These are phyloP conservation scores for Hymenoscyphus fraxineus DNA, from an alignment of 2,329 filamentous ascomycete genomes.

Conservation along the genomic window DNA sequence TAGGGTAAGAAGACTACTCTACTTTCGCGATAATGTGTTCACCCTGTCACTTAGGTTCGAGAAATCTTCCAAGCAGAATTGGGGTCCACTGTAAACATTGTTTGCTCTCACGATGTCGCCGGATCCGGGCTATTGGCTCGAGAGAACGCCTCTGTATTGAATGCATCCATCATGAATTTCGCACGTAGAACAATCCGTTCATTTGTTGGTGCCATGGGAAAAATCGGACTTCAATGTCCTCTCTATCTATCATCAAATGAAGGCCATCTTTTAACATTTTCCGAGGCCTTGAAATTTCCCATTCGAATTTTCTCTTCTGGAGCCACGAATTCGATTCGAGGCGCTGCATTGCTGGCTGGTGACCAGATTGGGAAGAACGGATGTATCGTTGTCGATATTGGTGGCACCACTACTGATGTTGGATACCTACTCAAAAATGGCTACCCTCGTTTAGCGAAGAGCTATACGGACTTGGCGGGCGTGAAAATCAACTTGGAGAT, in stretches of 20 bases:
- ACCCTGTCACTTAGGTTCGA: background rate
- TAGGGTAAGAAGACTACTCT: constrained; percentile 34
- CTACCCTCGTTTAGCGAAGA: constrained; percentile 55
- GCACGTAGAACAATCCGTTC: constrained; percentile 51
- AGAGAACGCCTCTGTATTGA: constrained; percentile 61
- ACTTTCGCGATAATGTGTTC: background rate
- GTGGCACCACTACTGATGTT: constrained; percentile 56
- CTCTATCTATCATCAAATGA: constrained; percentile 59
- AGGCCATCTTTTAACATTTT: constrained; percentile 53
- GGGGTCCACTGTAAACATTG: constrained; percentile 37
- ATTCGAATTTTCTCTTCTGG: constrained; percentile 60
- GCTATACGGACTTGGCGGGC: constrained; percentile 52
- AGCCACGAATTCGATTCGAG: constrained; percentile 60
- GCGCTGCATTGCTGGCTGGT: constrained; percentile 52
- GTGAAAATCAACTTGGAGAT: constrained; percentile 56
- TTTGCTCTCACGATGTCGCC: constrained; percentile 47
- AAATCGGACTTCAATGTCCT: constrained; percentile 42
- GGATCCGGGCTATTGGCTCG: constrained; percentile 48
- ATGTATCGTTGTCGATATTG: constrained; percentile 48
- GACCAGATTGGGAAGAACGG: constrained; percentile 7
- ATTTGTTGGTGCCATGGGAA: constrained; percentile 49
- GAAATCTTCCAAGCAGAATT: constrained; percentile 30
- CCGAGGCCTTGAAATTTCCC: constrained; percentile 51
- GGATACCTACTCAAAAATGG: constrained; percentile 53
- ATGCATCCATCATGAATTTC: constrained; percentile 56